Base-by-base conservation (phyloP, 1,284 basidiomycete species). In the Ceratobasidium theobromae region DNA sequence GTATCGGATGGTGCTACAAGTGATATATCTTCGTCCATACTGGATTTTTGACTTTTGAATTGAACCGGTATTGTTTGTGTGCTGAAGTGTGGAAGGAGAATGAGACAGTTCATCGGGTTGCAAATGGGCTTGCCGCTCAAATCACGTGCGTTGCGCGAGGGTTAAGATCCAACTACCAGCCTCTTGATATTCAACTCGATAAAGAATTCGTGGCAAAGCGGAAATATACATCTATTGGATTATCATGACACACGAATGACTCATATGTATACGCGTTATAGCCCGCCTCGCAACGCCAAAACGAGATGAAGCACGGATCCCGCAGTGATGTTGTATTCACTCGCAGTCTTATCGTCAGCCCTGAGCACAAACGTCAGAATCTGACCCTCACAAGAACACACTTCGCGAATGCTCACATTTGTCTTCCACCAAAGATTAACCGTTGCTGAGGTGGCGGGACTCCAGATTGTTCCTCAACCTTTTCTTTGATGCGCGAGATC, bases 391-490 rank as follows among this genome's bases (percentile, higher is more conserved):
- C 28, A 8, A 57, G 55, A 57, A 16, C 38, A 40, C 49, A 53
- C 18, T n/a, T n/a, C n/a, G n/a, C n/a, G n/a, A n/a, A 38, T 21
- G 83, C 93, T 76, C 73, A 98, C 97, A 99, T 91, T 75, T 98
- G 96, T 76, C 96, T 88, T 49, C 97, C 97, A 73, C 86, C 80
- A 76, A 91, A 98, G 76, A 99, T 99, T 73, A 99, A 79, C 68
- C 97, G 86, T 77, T 99, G 97, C 77, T 99, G 97, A 41, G 84
- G 91, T 68, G 97, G 96, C 16, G 97, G 97, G 53, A 99, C 97
- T 73, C 96, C 97, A 43, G 95, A 96, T 79, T 99, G 97, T 80
- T 98, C 96, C 77, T 99, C 97, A 32, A 99, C 94, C 76, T 93
- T 91, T 82, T 98, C 95, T 81, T 99, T 99, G 79, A 99, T 96